Conservation (phyloP, 371 early-diverging fungal genomes). For the Zychaea mexicana region DNA sequence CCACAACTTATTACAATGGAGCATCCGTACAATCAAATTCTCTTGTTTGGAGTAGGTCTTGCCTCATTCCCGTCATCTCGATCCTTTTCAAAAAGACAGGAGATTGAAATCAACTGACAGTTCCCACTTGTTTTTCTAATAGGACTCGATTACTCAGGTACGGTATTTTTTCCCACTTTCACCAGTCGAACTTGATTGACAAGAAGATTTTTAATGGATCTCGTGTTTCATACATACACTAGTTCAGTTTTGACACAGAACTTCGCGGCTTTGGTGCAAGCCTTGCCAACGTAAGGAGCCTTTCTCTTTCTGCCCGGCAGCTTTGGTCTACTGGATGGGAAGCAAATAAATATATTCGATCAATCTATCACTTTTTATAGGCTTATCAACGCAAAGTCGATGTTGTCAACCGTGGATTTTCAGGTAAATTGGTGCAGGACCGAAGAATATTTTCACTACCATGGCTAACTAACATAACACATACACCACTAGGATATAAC, state of each 20-base stretch:
- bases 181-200: not conserved
- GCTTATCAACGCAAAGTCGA: slow-evolving; percentile 76
- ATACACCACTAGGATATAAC: slow-evolving; percentile 60
- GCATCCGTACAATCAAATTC: slow-evolving; percentile 25
- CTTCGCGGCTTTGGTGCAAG: slow-evolving; percentile 71
- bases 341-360: not conserved
- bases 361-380: slow-evolving; percentile 19
- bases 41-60: slow-evolving; percentile 23
- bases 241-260: slow-evolving; percentile 66
- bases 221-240: not conserved
- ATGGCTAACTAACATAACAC: too few species aligned
- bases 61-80: not conserved
- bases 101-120: not conserved
- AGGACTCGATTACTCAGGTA: slow-evolving; percentile 81
- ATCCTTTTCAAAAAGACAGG: not conserved
- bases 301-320: too few species aligned
- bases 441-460: too few species aligned
- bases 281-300: slow-evolving; percentile 53
- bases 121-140: slow-evolving; percentile 32
- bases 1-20: slow-evolving; percentile 9
- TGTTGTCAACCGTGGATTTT: slow-evolving; percentile 80
- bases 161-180: too few species aligned
- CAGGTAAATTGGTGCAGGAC: slow-evolving; percentile 42
- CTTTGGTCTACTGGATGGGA: too few species aligned
- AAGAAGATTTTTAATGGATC: too few species aligned